A percentile compares a stretch with the other conserved stretches of the same genome.
phyloP scores from a whole-genome alignment of 345 rosid genomes.

The Eucalyptus curtisii region DNA sequence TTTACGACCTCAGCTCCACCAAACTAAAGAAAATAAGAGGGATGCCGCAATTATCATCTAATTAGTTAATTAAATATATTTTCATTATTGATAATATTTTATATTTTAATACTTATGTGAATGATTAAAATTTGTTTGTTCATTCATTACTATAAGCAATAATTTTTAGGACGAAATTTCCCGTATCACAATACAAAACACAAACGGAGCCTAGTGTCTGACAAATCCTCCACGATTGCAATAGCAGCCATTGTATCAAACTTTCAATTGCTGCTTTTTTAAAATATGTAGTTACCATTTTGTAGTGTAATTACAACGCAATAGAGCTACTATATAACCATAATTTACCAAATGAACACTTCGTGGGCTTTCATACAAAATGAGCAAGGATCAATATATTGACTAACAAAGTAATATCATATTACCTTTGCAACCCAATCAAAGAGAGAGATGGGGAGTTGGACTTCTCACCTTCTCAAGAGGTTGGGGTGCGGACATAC shows the following conservation, averaged over 20 bases:
- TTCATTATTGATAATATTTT: neutral
- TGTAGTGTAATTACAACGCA: neutral
- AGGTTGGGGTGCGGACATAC: too few species aligned
- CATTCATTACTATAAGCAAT: neutral
- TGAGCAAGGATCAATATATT: neutral
- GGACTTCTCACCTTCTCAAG: too few species aligned
- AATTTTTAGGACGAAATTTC: neutral
- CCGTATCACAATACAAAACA: rapidly evolving
- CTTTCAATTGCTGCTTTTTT: neutral
- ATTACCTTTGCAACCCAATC: rapidly evolving
- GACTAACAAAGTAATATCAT: neutral
- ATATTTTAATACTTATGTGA: neutral
- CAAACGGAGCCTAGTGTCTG: neutral
- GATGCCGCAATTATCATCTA: neutral
- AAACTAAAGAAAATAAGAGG: neutral
- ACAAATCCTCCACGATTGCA: neutral
- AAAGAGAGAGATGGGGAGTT: too few species aligned
- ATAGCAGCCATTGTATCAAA: neutral
- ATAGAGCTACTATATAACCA: neutral
- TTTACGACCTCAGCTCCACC: neutral
- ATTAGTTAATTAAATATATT: neutral
- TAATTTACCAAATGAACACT: neutral
- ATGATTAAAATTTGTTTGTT: rapidly evolving
- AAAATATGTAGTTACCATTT: neutral
- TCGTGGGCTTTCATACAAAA: neutral